phyloP scores from a whole-genome alignment of 2,329 filamentous ascomycete genomes.

The Diaporthe longicolla region DNA sequence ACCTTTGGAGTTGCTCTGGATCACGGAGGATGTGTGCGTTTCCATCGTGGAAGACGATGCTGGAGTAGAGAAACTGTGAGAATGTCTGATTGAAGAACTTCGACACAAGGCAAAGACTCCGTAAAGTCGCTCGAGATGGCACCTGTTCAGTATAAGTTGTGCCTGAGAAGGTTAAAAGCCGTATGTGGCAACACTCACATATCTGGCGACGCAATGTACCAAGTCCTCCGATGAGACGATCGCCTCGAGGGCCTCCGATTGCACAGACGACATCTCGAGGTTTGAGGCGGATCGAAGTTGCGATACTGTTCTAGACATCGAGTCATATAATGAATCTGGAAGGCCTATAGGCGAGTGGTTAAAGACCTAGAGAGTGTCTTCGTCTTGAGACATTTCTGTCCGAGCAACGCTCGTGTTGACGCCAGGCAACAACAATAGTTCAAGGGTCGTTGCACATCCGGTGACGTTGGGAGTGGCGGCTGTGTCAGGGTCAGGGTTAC shows the following conservation, averaged over 20 bases:
- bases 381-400: not conserved
- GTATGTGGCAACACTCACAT: not conserved
- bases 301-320: not conserved
- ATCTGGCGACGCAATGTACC: conserved; percentile 31
- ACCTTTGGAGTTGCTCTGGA: not conserved
- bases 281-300: not conserved
- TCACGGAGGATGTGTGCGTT: conserved; percentile 36
- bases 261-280: not conserved
- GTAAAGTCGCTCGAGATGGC: not conserved
- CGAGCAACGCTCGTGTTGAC: not conserved
- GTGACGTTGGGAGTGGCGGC: not conserved
- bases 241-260: not conserved
- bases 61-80: conserved; percentile 36
- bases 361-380: no score
- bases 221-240: conserved; percentile 31
- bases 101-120: conserved; percentile 34
- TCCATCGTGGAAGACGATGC: conserved; percentile 35
- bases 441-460: not conserved
- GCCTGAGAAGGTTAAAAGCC: not conserved
- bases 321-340: not conserved
- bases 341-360: no score
- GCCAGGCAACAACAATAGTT: conserved; percentile 3
- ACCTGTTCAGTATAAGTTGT: not conserved
- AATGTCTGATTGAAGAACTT: conserved; percentile 32
- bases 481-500: not conserved